Evolutionary conservation across 192 early-diverging fungal species (phyloP), one percentile per base, ranked within the genome.

Genomic region (Backusella morwellensis): DNA sequence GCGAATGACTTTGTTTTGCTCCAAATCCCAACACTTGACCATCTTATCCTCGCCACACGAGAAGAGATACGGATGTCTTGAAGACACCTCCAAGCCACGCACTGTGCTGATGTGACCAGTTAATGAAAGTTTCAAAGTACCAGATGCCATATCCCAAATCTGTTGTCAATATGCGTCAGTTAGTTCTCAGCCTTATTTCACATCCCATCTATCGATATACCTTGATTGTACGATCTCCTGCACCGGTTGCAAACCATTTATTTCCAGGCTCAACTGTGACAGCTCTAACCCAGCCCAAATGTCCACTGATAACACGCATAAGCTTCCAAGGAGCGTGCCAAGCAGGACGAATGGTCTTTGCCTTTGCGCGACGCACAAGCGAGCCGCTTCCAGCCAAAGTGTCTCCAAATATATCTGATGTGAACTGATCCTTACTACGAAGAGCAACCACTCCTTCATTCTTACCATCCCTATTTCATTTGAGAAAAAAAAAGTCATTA

Each of bases 311-410:
- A 47, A 99, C 96, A 70, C 94, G 88, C 95, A 96, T 96, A 73
- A 99, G 86, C 86, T 97, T 97, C 98, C 98, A 99, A 34, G 98
- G 98, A 52, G 98, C 95, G 84, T 99, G 98, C 98, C 98, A 99
- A 44, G 91, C 86, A 4, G 98, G 98, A 67, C 91, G 80, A 35
- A 85, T 78, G 0, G 80, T 75, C 77, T 84, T 87, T 32, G 89
- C 85, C 6, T 77, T 76, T 59, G 87, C 81, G 68, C 89, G 83
- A 42, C 89, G 85, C 36, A 90, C 84, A 32, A 90, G 77, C 4
- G 89, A 90, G 0, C 81, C 84, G 29, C 69, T 63, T n/a, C 82
- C 78, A 4, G 50, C 68, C 52, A 77, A 77, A n/a, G 40, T 85
- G 14, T 73, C 77, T 40, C 86, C 85, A 32, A 84, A 81, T 47